Evolutionary conservation across 2,329 filamentous ascomycete species (phyloP).

Genomic region (Aspergillus vadensis): DNA sequence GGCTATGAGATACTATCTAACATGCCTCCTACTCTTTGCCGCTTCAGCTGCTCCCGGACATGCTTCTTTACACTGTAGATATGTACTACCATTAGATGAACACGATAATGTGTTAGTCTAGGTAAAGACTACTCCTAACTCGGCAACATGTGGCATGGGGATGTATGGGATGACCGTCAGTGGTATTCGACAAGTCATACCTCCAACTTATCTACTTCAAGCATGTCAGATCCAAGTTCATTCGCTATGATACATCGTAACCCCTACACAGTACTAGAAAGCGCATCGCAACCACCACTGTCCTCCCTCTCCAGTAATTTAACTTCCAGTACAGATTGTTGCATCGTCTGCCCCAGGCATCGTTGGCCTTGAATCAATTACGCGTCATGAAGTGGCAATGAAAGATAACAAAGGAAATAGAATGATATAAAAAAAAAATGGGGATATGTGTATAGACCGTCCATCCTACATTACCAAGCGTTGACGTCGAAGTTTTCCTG

Average conservation of each 20-base stretch:
- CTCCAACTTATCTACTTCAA: too few species aligned
- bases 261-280: constrained; percentile 9
- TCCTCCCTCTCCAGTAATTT: not conserved
- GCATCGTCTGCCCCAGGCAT: constrained; percentile 8
- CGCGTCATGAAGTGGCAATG: constrained; percentile 9
- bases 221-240: constrained; percentile 7
- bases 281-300: not conserved
- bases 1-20: too few species aligned
- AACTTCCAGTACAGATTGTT: constrained; percentile 5
- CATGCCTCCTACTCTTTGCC: too few species aligned
- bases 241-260: constrained; percentile 25
- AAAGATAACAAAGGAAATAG: not conserved
- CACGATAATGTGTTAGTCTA: too few species aligned
- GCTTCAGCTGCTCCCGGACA: too few species aligned
- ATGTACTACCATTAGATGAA: too few species aligned
- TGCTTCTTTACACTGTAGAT: too few species aligned
- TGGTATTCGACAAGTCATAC: too few species aligned
- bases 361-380: constrained; percentile 1
- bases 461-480: constrained; percentile 67
- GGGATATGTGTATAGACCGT: not conserved
- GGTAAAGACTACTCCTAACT: too few species aligned
- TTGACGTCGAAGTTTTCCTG: constrained; percentile 92
- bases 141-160: too few species aligned
- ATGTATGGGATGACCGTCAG: too few species aligned
- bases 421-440: not conserved